Percentiles rank a stretch among this genome's conserved stretches.
Conservation (phyloP, 1,284 basidiomycete species). For the Moesziomyces globuligerus region DNA sequence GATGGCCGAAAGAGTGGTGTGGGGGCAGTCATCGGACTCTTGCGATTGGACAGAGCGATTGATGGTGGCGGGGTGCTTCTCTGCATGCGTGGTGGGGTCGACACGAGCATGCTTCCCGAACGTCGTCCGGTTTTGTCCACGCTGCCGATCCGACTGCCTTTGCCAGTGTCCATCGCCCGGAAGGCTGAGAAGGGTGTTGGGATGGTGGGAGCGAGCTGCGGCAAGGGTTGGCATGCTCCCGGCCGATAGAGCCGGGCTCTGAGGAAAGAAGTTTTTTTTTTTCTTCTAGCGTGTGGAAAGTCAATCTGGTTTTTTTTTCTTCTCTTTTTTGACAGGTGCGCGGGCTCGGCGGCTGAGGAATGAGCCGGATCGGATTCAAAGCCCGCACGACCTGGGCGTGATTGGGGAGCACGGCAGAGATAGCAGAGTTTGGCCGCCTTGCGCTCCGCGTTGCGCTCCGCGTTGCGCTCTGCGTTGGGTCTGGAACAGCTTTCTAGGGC, state of each 20-base stretch:
- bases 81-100: background rate
- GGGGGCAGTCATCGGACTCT: background rate
- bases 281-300: background rate
- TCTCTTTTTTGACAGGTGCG: background rate
- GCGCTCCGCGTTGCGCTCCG: too few species aligned
- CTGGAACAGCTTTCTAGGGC: too few species aligned
- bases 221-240: background rate
- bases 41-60: background rate
- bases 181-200: background rate
- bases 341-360: background rate
- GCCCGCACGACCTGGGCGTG: background rate
- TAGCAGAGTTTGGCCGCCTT: background rate
- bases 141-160: too few species aligned
- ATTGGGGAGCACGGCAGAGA: background rate
- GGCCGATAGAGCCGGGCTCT: background rate
- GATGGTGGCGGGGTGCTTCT: background rate
- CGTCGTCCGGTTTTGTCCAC: background rate
- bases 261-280: background rate
- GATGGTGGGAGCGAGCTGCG: background rate
- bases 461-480: too few species aligned
- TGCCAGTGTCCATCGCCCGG: too few species aligned
- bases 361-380: background rate
- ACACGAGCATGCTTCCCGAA: background rate
- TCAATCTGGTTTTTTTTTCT: too few species aligned
- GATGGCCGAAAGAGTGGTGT: conserved; percentile 28